phyloP scores from a whole-genome alignment of 495 filamentous ascomycete genomes.

The Alectoria sarmentosa region DNA sequence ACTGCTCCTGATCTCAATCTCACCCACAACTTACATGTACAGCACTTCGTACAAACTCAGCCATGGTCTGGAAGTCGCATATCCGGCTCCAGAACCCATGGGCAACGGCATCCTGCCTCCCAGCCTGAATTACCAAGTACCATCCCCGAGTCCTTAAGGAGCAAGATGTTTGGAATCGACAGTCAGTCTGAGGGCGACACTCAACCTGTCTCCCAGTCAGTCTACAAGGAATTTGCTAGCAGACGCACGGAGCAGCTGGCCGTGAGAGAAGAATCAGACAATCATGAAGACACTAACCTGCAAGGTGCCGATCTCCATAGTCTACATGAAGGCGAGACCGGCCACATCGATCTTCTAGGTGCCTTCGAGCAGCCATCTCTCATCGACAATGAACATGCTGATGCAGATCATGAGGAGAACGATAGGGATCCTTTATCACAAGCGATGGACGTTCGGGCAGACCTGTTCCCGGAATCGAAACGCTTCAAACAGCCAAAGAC shows the following conservation, averaged over 20 bases:
- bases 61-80: slow-evolving; percentile 3
- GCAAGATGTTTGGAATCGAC: slow-evolving; percentile 17
- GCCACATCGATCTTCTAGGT: slow-evolving; percentile 43
- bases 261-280: slow-evolving; percentile 22
- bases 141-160: slow-evolving; percentile 23
- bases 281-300: slow-evolving; percentile 23
- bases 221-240: slow-evolving; percentile 42
- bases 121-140: slow-evolving; percentile 23
- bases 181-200: slow-evolving; percentile 38
- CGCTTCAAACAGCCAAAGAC: slow-evolving; percentile 40
- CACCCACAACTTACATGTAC: neutral
- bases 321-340: slow-evolving; percentile 40
- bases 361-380: slow-evolving; percentile 31
- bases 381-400: slow-evolving; percentile 22
- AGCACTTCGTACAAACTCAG: neutral
- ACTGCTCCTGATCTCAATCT: neutral
- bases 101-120: slow-evolving; percentile 11
- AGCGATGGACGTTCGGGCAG: slow-evolving; percentile 28
- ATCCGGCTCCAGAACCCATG: neutral
- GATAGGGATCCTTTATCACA: slow-evolving; percentile 31
- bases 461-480: slow-evolving; percentile 45
- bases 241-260: slow-evolving; percentile 29
- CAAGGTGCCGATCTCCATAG: slow-evolving; percentile 35
- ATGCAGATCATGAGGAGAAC: slow-evolving; percentile 28
- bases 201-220: slow-evolving; percentile 47